Base-by-base conservation (phyloP, 352 stramenopile genomes). In the Phytophthora pistaciae region DNA sequence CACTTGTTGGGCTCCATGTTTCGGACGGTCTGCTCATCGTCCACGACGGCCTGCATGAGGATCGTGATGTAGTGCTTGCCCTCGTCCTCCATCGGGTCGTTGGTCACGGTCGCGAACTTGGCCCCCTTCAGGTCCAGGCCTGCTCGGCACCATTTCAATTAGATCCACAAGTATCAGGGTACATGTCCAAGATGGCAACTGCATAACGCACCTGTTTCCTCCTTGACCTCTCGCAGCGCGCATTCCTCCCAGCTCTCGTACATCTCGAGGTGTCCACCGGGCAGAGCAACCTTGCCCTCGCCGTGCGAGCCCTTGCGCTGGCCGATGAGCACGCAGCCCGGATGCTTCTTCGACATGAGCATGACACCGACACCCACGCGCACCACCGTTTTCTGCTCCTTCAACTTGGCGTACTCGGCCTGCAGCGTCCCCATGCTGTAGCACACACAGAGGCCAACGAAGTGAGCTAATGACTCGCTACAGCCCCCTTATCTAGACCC, bases 1-100 rank as follows among this genome's bases (percentile, higher is more conserved):
- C 89, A 96, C 71, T 96, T 96, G 80, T 90, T 60, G 1, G 87
- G 87, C 75, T 96, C 89, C 87, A 94, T 95, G 75, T 93, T 92
- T 49, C 70, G 69, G 31, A 86, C 68, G 29, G 72, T 75, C 64
- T 94, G 85, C 33, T 69, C 67, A 27, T 77, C 62, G n/a, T 74
- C 66, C 40, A 96, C 82, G 3, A 60, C 60, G 3, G 87, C 86
- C 54, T 94, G 84, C 83, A 94, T 92, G 56, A 95, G 86, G 66
- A 96, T 91, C 48, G 89, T 96, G 59, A 94, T 93, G 77, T 94
- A 96, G 72, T 96, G 88, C 63, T 94, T 95, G 66, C 69, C 80
- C 64, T 94, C 84, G 60, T 92, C 78, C 64, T 91, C 75, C 87
- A 94, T 96, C 7, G 79, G 80, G 69, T 96, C 88, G 71, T 96